These are phyloP conservation scores for Calonectria multiphialidica DNA, from an alignment of 2,329 filamentous ascomycete species.

Conservation along the genomic window DNA sequence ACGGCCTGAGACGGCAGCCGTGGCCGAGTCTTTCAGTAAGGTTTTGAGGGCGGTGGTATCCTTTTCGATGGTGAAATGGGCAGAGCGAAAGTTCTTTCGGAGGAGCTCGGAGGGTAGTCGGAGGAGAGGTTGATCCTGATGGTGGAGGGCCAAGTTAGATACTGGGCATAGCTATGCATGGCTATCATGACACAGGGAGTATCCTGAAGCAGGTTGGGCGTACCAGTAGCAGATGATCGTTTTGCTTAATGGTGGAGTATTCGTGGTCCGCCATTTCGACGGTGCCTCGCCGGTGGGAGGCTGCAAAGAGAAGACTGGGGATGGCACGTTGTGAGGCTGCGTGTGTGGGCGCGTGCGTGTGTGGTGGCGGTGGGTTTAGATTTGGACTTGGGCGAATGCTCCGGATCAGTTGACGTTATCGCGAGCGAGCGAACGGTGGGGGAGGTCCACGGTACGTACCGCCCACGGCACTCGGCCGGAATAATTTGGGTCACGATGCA, in stretches of 20 bases:
- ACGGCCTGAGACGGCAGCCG: slow-evolving; percentile 73
- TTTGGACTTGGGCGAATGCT: slow-evolving; percentile 7
- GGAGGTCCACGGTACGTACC: slow-evolving; percentile 38
- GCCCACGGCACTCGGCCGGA: neutral
- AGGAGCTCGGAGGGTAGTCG: slow-evolving; percentile 93
- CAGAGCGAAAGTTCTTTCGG: slow-evolving; percentile 92
- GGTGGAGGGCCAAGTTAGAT: slow-evolving; percentile 48
- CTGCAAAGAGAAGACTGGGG: neutral
- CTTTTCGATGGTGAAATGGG: slow-evolving; percentile 81
- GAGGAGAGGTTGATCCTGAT: slow-evolving; percentile 90
- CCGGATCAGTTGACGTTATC: slow-evolving; percentile 38
- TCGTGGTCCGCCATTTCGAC: slow-evolving; percentile 69
- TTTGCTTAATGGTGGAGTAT: slow-evolving; percentile 78
- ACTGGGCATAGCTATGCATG: slow-evolving; percentile 16
- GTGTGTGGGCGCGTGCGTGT: neutral
- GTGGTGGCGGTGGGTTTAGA: slow-evolving; percentile 4
- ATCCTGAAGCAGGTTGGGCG: slow-evolving; percentile 34
- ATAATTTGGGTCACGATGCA: neutral
- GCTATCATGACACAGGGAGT: slow-evolving; percentile 16
- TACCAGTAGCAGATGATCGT: slow-evolving; percentile 81
- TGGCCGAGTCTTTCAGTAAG: slow-evolving; percentile 72
- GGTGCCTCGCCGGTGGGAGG: neutral
- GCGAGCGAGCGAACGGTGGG: slow-evolving; percentile 23
- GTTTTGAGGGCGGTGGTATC: slow-evolving; percentile 74
- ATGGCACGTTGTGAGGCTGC: slow-evolving; percentile 6